Evolutionary conservation across 2,329 filamentous ascomycete genomes (phyloP), one percentile per base, ranked within the genome.

Genomic region (Botryotinia calthae): DNA sequence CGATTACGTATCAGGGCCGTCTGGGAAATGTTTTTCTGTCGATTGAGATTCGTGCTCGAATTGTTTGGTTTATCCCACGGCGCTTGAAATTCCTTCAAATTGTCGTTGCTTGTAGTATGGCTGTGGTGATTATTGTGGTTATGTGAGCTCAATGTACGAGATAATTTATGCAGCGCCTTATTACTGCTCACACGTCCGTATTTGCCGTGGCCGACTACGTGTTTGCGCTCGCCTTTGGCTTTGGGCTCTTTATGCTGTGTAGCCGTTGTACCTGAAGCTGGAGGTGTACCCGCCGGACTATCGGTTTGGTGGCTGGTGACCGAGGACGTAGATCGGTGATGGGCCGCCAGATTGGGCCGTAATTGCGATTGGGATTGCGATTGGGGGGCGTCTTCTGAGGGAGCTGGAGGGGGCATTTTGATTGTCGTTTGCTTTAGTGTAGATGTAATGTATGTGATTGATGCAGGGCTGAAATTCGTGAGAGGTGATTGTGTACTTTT

Each of bases 1-100:
- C 85, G 86, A 79, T 90, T 90, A 80, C 88, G 87, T 82, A 88
- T 89, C 71, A 90, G 82, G 77, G 81, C 87, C 25, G 85, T 82
- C 70, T 87, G 84, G 5, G 88, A 89, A 20, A 82, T 76, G 80
- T 87, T 89, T 80, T 87, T 88, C 75, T 79, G 63, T 9, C 64
- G 67, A 61, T 34, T 79, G 20, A 88, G 82, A 65, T 73, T 79
- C 25, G 78, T 79, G n/a, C 77, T 74, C 14, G 79, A 80, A 14
- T 75, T 72, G 5, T 68, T 37, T 25, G 65, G 72, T 78, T 78
- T 56, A 72, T 75, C 20, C 72, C 74, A 61, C 77, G 74, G 73
- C 76, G 79, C 74, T 77, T 79, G 71, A 77, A 67, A 74, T 80
- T 78, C 76, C 67, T 78, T 77, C 61, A 78, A 78, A 31, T 73